Base-by-base conservation (phyloP, 2,329 filamentous ascomycete species). In the Apiospora pterosperma region DNA sequence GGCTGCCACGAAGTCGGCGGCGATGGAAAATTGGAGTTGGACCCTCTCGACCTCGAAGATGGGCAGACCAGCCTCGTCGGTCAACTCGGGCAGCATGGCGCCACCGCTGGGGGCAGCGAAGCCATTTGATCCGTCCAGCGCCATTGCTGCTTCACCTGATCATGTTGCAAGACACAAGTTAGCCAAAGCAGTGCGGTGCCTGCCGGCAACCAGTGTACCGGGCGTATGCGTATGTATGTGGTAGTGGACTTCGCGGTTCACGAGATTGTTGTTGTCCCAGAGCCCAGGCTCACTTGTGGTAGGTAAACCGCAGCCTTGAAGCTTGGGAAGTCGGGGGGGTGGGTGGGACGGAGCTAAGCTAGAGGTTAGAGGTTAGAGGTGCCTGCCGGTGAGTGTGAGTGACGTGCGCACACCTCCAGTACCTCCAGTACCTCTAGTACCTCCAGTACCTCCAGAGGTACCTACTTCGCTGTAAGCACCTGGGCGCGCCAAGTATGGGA, bases 41-140 rank as follows among this genome's bases (percentile, higher is more conserved):
- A 98, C 96, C 68, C 88, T 89, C 80, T 97, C 92, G 75, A 98
- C 89, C 76, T 96, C 92, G 83, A 99, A 99, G 79, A 99, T 97
- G 71, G 95, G 94, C 65, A 95, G 82, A 64, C 89, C 78, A 31
- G 79, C 84, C 71, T 89, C 86, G 68, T 86, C 82, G 67, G 76
- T 73, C 63, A 85, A 78, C 71, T 88, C 84, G 68, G 85, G 16
- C 23, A 62, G 60, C 59, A 39, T 31, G 21, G 36, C 59, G 25
- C 7, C n/a, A 16, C 36, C 36, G 11, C 23, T 25, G 36, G 36
- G 28, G 39, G 65, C 48, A 25, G 63, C 44, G 60, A 66, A 64
- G 62, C 62, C 62, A 58, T 67, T 62, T 48, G 65, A 61, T 61
- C 64, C 65, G 62, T 66, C 65, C 23, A 66, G 48, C 52, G 65